A percentile compares a stretch with the other conserved stretches of the same genome.
Evolutionary conservation across 805 yeast genomes (phyloP).

Genomic region (Starmerella floris): DNA sequence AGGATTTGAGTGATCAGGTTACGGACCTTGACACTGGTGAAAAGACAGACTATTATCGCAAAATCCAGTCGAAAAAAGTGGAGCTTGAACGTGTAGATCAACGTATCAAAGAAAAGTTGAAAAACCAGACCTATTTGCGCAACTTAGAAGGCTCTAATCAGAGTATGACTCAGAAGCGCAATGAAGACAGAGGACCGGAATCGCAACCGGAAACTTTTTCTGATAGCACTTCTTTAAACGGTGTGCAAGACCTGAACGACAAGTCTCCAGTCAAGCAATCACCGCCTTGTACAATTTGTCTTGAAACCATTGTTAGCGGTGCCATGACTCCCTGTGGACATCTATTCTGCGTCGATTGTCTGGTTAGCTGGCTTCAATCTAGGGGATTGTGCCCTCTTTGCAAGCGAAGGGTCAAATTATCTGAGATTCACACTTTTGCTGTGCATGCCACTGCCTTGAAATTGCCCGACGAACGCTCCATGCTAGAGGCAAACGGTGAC

Average conservation of each 20-base stretch:
- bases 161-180: background rate
- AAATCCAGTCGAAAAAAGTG: constrained; percentile 19
- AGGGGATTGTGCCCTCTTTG: constrained; percentile 69
- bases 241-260: too few species aligned
- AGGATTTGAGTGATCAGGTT: constrained; percentile 74
- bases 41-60: constrained; percentile 19
- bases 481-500: background rate
- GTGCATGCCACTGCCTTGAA: background rate
- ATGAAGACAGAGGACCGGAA: background rate
- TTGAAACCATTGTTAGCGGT: constrained; percentile 55
- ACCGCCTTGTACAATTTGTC: constrained; percentile 64
- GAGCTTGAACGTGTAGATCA: constrained; percentile 12
- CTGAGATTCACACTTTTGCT: constrained; percentile 1
- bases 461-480: background rate
- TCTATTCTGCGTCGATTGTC: constrained; percentile 71
- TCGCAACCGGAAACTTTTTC: background rate
- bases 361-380: constrained; percentile 54
- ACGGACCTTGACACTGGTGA: constrained; percentile 34
- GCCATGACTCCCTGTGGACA: constrained; percentile 86
- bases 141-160: constrained; percentile 11
- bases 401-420: constrained; percentile 31
- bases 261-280: too few species aligned
- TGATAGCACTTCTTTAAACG: too few species aligned
- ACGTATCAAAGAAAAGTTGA: constrained; percentile 1
- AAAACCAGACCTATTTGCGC: constrained; percentile 22